phyloP scores from a whole-genome alignment of 2,329 filamentous ascomycete genomes.

The Atkinsonella texensis region DNA sequence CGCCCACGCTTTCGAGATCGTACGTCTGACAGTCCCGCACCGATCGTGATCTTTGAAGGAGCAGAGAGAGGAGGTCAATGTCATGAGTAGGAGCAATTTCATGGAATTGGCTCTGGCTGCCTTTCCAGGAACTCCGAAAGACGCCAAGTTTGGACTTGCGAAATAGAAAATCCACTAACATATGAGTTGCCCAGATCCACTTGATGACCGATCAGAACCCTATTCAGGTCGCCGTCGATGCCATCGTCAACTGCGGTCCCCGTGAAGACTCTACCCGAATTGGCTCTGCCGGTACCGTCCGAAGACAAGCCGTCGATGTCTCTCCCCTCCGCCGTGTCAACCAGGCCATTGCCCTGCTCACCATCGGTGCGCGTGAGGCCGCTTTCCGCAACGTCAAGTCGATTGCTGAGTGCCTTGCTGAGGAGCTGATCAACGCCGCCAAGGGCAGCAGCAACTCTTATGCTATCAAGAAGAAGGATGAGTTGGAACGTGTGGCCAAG shows the following conservation, averaged over 20 bases:
- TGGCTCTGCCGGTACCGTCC: slow-evolving; percentile 97
- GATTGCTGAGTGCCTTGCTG: slow-evolving; percentile 97
- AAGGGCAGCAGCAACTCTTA: slow-evolving; percentile 99
- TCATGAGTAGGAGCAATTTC: no score
- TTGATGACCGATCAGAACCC: slow-evolving; percentile 99
- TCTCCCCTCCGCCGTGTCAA: slow-evolving; percentile 98
- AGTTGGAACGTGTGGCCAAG: slow-evolving; percentile 99
- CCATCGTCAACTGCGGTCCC: slow-evolving; percentile 99
- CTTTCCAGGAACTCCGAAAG: no score
- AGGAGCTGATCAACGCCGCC: slow-evolving; percentile 99
- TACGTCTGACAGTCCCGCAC: slow-evolving; percentile 39
- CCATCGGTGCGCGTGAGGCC: slow-evolving; percentile 96
- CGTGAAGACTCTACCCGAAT: slow-evolving; percentile 99
- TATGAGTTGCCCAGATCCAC: slow-evolving; percentile 59
- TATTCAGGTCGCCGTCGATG: slow-evolving; percentile 98
- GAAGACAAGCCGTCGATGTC: slow-evolving; percentile 99
- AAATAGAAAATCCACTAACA: slow-evolving; percentile 15
- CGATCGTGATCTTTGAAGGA: no score
- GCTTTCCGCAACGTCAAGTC: slow-evolving; percentile 99
- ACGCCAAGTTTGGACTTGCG: no score
- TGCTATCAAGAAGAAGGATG: slow-evolving; percentile 99
- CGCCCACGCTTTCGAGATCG: slow-evolving; percentile 98
- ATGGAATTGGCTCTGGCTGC: no score
- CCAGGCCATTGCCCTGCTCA: slow-evolving; percentile 98
- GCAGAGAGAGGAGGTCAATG: no score